Conservation (phyloP, 2,329 filamentous ascomycete species). For the Alternaria novae-zelandiae region DNA sequence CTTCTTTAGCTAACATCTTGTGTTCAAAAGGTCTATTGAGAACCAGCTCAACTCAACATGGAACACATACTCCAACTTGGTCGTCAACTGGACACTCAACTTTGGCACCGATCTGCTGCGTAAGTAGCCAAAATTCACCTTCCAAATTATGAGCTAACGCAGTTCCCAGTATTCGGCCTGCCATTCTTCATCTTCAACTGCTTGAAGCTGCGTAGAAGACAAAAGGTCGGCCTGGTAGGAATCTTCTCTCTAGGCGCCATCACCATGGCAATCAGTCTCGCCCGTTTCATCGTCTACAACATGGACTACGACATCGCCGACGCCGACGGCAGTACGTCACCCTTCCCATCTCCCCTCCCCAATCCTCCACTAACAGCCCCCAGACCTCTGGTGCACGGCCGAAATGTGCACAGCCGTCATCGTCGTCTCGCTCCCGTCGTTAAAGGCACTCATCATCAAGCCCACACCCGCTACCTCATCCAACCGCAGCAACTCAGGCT, state of each 20-base stretch:
- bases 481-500: conserved; percentile 21
- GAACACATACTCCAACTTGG: conserved; percentile 22
- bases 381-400: conserved; percentile 31
- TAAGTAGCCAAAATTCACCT: background rate
- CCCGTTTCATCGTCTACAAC: conserved; percentile 28
- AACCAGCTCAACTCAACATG: conserved; percentile 26
- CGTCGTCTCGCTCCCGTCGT: conserved; percentile 27
- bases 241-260: conserved; percentile 29
- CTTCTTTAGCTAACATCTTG: background rate
- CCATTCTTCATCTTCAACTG: conserved; percentile 32
- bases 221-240: conserved; percentile 30
- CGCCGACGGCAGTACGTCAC: conserved; percentile 25
- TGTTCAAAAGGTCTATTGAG: conserved; percentile 16
- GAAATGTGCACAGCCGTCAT: conserved; percentile 30
- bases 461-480: conserved; percentile 4
- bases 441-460: conserved; percentile 25
- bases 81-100: conserved; percentile 25
- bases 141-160: background rate
- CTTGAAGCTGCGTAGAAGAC: conserved; percentile 28
- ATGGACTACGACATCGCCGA: conserved; percentile 25
- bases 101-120: conserved; percentile 26
- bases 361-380: background rate
- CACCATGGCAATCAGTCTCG: conserved; percentile 29
- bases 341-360: background rate
- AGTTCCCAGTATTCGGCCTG: conserved; percentile 21